Base-by-base conservation (phyloP, 371 early-diverging fungal genomes). In the Mortierella sp. region DNA sequence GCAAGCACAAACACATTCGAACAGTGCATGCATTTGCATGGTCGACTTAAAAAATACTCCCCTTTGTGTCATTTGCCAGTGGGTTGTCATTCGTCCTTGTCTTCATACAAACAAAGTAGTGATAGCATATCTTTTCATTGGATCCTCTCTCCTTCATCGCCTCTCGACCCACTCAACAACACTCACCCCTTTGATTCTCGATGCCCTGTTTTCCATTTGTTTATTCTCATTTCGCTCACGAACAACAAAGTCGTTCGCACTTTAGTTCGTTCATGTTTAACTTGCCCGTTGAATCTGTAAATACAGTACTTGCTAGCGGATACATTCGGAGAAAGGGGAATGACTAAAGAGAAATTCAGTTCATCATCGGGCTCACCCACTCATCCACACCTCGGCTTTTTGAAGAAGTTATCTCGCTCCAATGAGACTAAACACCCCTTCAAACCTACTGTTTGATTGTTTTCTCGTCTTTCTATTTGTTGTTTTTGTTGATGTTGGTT, bases 101-200 rank as follows among this genome's bases (percentile, higher is more conserved):
- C 57, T 16, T 26, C 28, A 28, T 13, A 28, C 28, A 52, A 34
- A 28, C 21, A 31, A 50, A 74, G 21, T 4, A 65, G n/a, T 68
- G 79, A 79, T 79, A 79, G 74, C 70, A 79, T 79, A 79, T 79
- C 79, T 70, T 50, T 73, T 70, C 73, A 78, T 5, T 26, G 24
- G 34, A 65, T 21, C 34, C 19, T 34, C 21, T 60, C 34, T 14
- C 19, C 28, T 34, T 9, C n/a, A 21, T n/a, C 55, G 8, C 21
- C 2, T 65, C 13, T 65, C 21, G 16, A 34, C 34, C 19, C 16
- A 63, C 63, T 34, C 3, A 63, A 31, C 19, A 58, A 26, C 24
- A 13, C 60, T 28, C 31, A 11, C 34, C 60, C 60, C 63, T 63
- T 6, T 9, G 19, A 60, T 26, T 28, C 19, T 34, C 21, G 6